Conservation (phyloP, 768 basidiomycete genomes). For the Termitomyces sp. region DNA sequence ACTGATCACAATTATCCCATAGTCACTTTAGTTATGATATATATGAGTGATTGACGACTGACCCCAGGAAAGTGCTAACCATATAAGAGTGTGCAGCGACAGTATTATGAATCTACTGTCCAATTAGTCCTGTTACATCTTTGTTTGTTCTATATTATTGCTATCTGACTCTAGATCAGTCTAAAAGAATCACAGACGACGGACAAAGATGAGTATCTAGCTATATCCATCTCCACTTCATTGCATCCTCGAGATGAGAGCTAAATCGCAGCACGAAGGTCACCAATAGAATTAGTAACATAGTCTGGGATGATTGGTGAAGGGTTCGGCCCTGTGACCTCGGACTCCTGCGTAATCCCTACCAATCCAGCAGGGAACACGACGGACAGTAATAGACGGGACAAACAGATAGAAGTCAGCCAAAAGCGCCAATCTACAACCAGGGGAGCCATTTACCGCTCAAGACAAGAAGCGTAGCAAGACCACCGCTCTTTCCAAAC, state of each 20-base stretch:
- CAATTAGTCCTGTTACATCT: not conserved
- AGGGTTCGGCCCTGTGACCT: slow-evolving; percentile 66
- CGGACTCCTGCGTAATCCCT: slow-evolving; percentile 77
- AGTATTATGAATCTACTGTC: not conserved
- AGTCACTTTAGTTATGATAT: not conserved
- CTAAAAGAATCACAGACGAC: not conserved
- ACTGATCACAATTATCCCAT: slow-evolving; percentile 1
- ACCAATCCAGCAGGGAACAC: not conserved
- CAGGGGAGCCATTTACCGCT: slow-evolving; percentile 51
- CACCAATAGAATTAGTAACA: slow-evolving; percentile 76
- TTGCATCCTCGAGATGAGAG: not conserved
- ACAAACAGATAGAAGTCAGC: not conserved
- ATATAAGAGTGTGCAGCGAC: not conserved
- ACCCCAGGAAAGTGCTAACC: not conserved
- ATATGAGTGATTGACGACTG: slow-evolving; percentile 1
- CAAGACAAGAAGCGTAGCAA: slow-evolving; percentile 85
- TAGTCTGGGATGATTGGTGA: slow-evolving; percentile 77
- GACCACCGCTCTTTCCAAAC: slow-evolving; percentile 84
- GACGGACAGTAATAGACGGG: not conserved
- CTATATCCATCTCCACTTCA: not conserved
- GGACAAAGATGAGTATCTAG: not conserved
- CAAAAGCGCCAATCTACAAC: not conserved
- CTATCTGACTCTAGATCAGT: not conserved
- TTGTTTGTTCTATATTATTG: not conserved
- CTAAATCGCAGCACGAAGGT: slow-evolving; percentile 46